Percentiles rank a stretch among this genome's conserved stretches.
Conservation (phyloP, 306 rosid species). For the Canavalia gladiata region DNA sequence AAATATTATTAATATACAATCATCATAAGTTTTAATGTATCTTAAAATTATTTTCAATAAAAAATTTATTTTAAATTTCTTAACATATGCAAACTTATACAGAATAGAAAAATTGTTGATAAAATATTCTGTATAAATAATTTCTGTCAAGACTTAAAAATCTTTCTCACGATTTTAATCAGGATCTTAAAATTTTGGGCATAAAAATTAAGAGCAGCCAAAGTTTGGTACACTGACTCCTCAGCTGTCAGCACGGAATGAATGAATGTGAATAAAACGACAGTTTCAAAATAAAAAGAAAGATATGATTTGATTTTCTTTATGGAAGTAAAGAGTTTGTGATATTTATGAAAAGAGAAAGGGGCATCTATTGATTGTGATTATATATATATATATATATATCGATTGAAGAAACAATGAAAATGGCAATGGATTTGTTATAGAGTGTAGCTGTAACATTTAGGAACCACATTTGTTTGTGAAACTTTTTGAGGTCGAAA, state of each 20-base stretch:
- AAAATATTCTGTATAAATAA: too few species aligned
- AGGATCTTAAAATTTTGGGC: too few species aligned
- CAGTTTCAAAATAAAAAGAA: background rate
- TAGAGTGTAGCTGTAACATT: background rate
- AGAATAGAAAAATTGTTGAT: too few species aligned
- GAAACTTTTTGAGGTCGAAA: conserved; percentile 9
- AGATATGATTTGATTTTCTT: background rate
- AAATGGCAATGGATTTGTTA: background rate
- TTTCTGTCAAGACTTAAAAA: too few species aligned
- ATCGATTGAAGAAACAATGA: background rate
- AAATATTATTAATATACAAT: too few species aligned
- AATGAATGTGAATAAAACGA: conserved; percentile 18
- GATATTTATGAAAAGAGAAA: background rate
- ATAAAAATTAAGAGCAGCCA: background rate
- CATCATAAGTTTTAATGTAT: too few species aligned
- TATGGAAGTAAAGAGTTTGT: too few species aligned
- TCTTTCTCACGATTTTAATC: too few species aligned
- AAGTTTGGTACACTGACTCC: background rate
- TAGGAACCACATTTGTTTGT: conserved; percentile 26
- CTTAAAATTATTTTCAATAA: too few species aligned
- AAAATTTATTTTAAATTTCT: too few species aligned
- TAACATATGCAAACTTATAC: too few species aligned
- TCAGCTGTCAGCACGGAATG: background rate
- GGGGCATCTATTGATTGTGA: background rate
- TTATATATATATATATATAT: background rate